Conservation (phyloP, 1,284 basidiomycete genomes). For the Naganishia sp. region DNA sequence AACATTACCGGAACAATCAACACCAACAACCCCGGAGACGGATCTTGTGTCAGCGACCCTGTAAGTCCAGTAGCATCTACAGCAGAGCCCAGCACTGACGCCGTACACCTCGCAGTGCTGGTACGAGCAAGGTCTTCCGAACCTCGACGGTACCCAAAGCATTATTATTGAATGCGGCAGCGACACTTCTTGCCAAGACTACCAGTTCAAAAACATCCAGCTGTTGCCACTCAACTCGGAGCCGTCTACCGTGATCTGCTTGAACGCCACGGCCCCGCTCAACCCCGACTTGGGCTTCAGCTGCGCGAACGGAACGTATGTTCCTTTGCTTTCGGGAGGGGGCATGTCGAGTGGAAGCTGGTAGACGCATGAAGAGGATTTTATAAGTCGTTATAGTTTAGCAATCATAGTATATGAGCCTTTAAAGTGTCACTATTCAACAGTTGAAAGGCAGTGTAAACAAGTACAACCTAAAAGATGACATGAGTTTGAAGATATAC, state of each 20-base stretch:
- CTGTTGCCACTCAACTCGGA: conserved; percentile 36
- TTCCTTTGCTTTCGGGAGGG: background rate
- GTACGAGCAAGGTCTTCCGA: conserved; percentile 43
- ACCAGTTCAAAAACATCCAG: conserved; percentile 39
- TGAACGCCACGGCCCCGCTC: conserved; percentile 30
- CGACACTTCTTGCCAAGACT: conserved; percentile 36
- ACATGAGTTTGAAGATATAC: no score
- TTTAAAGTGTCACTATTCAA: no score
- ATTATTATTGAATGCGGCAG: conserved; percentile 46
- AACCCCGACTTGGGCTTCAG: conserved; percentile 36
- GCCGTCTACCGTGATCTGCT: conserved; percentile 32
- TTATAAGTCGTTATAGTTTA: no score
- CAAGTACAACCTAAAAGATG: no score
- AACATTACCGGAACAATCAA: conserved; percentile 57
- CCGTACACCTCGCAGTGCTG: conserved; percentile 40
- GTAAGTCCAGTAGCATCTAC: conserved; percentile 16
- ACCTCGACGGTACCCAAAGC: conserved; percentile 42
- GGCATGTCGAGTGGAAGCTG: no score
- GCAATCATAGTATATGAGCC: no score
- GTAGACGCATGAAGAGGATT: no score
- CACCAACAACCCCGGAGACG: conserved; percentile 47
- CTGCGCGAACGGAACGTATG: conserved; percentile 34
- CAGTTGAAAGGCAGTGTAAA: no score
- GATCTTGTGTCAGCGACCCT: conserved; percentile 47
- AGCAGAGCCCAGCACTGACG: background rate